Evolutionary conservation across 2,329 filamentous ascomycete genomes (phyloP).

Genomic region (Colletotrichum siamense): DNA sequence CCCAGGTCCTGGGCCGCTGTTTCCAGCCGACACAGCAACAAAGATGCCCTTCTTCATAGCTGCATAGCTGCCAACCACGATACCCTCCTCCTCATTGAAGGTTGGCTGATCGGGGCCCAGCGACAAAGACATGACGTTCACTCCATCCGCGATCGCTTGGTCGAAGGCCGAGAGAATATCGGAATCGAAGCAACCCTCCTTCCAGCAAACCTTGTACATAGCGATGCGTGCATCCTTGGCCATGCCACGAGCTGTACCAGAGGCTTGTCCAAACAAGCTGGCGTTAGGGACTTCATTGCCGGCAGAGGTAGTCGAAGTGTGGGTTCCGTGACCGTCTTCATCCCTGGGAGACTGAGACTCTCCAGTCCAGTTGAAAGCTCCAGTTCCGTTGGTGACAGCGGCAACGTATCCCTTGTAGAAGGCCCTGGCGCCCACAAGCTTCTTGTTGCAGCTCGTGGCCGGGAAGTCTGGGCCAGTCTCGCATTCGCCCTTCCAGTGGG

Average conservation of each 20-base stretch:
- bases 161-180: constrained; percentile 7
- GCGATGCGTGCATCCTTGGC: background rate
- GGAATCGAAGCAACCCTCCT: background rate
- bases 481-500: constrained; percentile 16
- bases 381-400: background rate
- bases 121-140: constrained; percentile 6
- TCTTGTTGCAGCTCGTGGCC: constrained; percentile 14
- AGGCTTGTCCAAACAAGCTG: background rate
- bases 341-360: background rate
- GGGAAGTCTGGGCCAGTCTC: constrained; percentile 1
- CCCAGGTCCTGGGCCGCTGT: background rate
- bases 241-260: constrained; percentile 10
- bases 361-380: background rate
- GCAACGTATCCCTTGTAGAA: constrained; percentile 4
- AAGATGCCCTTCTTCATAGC: background rate
- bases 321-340: constrained; percentile 4
- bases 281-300: background rate
- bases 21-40: background rate
- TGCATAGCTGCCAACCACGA: background rate
- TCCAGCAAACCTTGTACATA: constrained; percentile 13
- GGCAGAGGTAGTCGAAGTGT: background rate
- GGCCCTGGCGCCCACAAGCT: constrained; percentile 17
- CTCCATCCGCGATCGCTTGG: constrained; percentile 9
- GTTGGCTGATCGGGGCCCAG: background rate
- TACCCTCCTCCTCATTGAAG: background rate